Evolutionary conservation across 2,329 filamentous ascomycete species (phyloP), one percentile per base, ranked within the genome.

Genomic region (Emmonsiellopsis sp.): DNA sequence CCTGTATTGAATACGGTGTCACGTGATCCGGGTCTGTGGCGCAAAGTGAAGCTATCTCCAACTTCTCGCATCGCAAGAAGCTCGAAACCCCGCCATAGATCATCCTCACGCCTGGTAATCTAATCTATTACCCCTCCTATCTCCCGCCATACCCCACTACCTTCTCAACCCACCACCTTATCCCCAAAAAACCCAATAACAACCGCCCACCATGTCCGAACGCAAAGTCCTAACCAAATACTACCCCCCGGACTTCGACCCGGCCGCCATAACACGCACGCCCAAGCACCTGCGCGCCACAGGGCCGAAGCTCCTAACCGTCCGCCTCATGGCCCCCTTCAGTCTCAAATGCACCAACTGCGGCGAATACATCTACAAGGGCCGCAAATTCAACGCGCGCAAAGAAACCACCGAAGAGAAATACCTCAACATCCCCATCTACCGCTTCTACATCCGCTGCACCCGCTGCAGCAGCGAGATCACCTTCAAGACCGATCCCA

Each of bases 391-490:
- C 79, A 97, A 97, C 72, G 86, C 89, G 2, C 81, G 88, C 37
- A 98, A 98, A 66, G 90, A 96, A 66, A 95, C 87, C 0, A 89
- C 88, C 0, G 87, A 93, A 17, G 87, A 96, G 63, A 87, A 86
- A 61, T 98, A 98, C 73, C 82, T 95, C 46, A 81, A 81, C 49
- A 94, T 97, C 57, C 82, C 88, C 56, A 90, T 95, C 58, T 93
- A 85, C 72, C 82, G 86, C 33, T 96, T 97, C 76, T 93, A 91
- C 72, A 94, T 92, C 63, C 81, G 88, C 6, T 96, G 92, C 71
- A 95, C 91, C 36, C 76, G 89, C 47, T 96, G 92, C 71, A 84
- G 79, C 43, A 84, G 81, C 43, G 89, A 95, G 65, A 95, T 97
- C 61, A 90, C 88, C 0, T 95, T 97, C 75, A 86, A 87, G 58